Evolutionary conservation across 164 flowering plant species (phyloP).

Genomic region (Vitis vinifera): ASM3070453v1 NC_081815.1:9559001-9559500

Average conservation of each 20-base stretch:
- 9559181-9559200: background rate
- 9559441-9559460: conserved; percentile 32
- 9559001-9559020: too few species aligned
- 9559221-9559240: background rate
- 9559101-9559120: too few species aligned
- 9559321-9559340: conserved; percentile 37
- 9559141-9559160: too few species aligned
- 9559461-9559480: conserved; percentile 69
- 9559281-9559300: background rate
- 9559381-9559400: conserved; percentile 56
- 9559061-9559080: too few species aligned
- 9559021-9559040: too few species aligned
- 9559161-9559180: too few species aligned
- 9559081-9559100: too few species aligned
- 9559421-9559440: conserved; percentile 28
- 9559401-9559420: conserved; percentile 49
- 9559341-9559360: conserved; percentile 48
- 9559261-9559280: background rate
- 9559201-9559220: background rate
- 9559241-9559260: background rate
- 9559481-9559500: conserved; percentile 11
- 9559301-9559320: conserved; percentile 5
- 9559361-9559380: conserved; percentile 51
- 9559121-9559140: too few species aligned
- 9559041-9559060: too few species aligned